A percentile compares a stretch with the other conserved stretches of the same genome.
Conservation (phyloP, 2,329 filamentous ascomycete species). For the Ophiostoma populinum region DNA sequence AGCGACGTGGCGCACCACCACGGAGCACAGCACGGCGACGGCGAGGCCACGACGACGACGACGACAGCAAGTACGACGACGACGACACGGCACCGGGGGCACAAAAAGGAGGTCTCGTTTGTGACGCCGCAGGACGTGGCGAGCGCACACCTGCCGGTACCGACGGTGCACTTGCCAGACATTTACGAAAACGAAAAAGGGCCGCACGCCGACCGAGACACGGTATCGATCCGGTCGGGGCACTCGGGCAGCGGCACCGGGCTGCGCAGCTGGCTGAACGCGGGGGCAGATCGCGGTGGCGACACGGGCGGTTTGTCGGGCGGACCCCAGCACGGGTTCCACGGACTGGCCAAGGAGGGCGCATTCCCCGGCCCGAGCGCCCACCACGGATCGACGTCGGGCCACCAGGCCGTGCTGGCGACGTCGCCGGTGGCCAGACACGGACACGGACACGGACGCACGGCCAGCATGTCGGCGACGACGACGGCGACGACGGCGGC, state of each 20-base stretch:
- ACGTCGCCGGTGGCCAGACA: not conserved
- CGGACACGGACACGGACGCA: not conserved
- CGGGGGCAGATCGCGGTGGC: slow-evolving; percentile 8
- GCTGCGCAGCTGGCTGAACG: slow-evolving; percentile 8
- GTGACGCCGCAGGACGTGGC: slow-evolving; percentile 36
- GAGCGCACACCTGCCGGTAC: slow-evolving; percentile 10
- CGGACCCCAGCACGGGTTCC: slow-evolving; percentile 13
- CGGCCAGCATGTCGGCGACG: slow-evolving; percentile 7
- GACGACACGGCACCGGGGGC: slow-evolving; percentile 14
- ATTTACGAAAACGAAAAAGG: not conserved
- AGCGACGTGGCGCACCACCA: slow-evolving; percentile 23
- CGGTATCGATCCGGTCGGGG: slow-evolving; percentile 20
- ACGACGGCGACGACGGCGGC: slow-evolving; percentile 6
- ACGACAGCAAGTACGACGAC: slow-evolving; percentile 38
- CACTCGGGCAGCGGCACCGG: slow-evolving; percentile 8
- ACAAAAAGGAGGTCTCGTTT: slow-evolving; percentile 53
- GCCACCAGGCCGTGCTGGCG: too few species aligned
- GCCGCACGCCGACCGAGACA: slow-evolving; percentile 11
- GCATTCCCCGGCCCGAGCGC: slow-evolving; percentile 5
- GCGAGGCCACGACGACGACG: slow-evolving; percentile 59
- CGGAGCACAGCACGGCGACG: slow-evolving; percentile 34
- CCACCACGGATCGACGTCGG: too few species aligned
- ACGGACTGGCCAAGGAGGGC: slow-evolving; percentile 41
- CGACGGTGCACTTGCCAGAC: slow-evolving; percentile 14
- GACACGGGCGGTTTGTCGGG: slow-evolving; percentile 12